These are phyloP conservation scores for Saccharomycopsis oosterbeekiorum DNA, from an alignment of 805 yeast species.

Conservation along the genomic window DNA sequence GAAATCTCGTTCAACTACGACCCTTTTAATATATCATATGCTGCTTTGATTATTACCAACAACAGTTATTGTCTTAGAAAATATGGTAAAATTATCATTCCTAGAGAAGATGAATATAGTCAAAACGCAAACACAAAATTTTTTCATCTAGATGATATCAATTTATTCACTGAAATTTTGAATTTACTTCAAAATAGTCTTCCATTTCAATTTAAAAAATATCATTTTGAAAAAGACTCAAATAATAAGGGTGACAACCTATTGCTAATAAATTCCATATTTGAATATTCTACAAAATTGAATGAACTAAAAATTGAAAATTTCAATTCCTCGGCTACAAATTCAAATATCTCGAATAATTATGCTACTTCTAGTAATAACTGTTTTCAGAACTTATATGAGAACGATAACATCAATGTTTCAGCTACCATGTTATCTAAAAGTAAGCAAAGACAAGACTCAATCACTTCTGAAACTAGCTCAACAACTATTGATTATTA, in stretches of 20 bases:
- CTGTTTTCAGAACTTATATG: not conserved
- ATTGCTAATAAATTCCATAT: not conserved
- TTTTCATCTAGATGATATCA: not conserved
- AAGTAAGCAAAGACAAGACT: not conserved
- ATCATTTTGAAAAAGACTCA: not conserved
- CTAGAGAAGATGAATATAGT: not conserved
- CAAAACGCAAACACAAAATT: not conserved
- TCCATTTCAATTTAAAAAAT: not conserved
- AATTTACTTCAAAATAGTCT: not conserved
- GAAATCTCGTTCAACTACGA: slow-evolving; percentile 9
- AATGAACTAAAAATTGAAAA: not conserved
- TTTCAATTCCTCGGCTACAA: not conserved
- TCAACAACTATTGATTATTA: not conserved
- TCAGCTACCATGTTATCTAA: not conserved
- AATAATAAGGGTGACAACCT: not conserved
- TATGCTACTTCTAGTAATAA: not conserved
- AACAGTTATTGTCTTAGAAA: slow-evolving; percentile 11
- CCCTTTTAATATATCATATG: slow-evolving; percentile 9
- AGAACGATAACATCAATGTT: not conserved
- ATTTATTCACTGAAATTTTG: not conserved
- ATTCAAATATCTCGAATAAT: not conserved
- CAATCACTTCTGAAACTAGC: not conserved
- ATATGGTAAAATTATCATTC: slow-evolving; percentile 3
- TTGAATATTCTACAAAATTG: not conserved
- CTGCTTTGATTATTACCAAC: slow-evolving; percentile 9